Base-by-base conservation (phyloP, 2,329 filamentous ascomycete species). In the Pseudocercospora crystallina region DNA sequence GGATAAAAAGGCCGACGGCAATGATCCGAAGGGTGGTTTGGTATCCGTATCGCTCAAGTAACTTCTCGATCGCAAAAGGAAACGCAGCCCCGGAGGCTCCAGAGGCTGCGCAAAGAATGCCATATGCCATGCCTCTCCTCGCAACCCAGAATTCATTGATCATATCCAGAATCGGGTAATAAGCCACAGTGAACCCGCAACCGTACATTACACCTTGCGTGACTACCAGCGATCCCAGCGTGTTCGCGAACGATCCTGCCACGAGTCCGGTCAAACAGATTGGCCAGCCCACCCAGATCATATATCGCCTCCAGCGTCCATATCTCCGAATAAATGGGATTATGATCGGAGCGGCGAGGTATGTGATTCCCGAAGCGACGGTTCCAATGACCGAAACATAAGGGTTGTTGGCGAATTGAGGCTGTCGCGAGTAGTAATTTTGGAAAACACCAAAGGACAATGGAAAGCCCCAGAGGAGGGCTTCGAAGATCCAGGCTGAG, bases 401-500 rank as follows among this genome's bases (percentile, higher is more conserved):
- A 0, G 76, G 64, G 8, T 65, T 75, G 2, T 76, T 76, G 3
- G 71, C 69, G 48, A 88, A 88, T 1, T 81, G 79, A 4, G 75
- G 75, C 51, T 84, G 76, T 1, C 73, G 78, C 32, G 74, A 78
- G 65, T 89, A 89, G 66, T 86, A 85, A 44, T 84, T 77, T 59
- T 88, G 84, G 61, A 89, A 88, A 17, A 89, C 77, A 37, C 85
- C 86, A 64, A 84, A 89, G 0, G 83, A 77, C 49, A 84, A 83
- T 0, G 83, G 81, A 5, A 55, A 42, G 5, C 33, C 40, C 36
- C 79, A 82, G 39, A 81, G 73, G 2, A 81, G 65, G 20, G 73
- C 76, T 62, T 82, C 79, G 37, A 82, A 70, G 26, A 76, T 63
- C 57, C 79, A 81, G 34, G 61, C 61, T 2, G 59, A 53, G 8